Evolutionary conservation across 768 basidiomycete species (phyloP).

Genomic region (Gloeopeniophorella convolvens): DNA sequence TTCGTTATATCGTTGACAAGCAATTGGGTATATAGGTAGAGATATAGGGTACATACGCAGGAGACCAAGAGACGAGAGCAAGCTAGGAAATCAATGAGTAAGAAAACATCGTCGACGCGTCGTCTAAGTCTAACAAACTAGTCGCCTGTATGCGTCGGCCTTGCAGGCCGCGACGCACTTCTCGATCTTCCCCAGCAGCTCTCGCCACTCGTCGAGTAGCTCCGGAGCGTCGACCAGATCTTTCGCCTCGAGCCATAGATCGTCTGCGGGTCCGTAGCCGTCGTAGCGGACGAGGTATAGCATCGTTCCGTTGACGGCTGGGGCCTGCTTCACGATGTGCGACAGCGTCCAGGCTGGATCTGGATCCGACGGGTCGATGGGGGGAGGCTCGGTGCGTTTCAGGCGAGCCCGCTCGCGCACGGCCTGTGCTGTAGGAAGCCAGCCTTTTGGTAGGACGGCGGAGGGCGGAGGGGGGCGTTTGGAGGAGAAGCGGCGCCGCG

Average conservation of each 20-base stretch:
- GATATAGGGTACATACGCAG: too few relatives aligned
- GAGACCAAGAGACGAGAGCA: too few relatives aligned
- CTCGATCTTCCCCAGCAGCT: constrained; percentile 18
- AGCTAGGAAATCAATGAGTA: too few relatives aligned
- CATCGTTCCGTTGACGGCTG: background rate
- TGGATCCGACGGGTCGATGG: constrained; percentile 19
- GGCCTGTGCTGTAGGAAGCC: constrained; percentile 4
- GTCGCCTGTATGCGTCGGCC: background rate
- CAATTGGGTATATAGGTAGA: too few relatives aligned
- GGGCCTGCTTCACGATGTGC: constrained; percentile 28
- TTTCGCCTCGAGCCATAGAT: constrained; percentile 23
- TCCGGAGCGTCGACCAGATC: constrained; percentile 23
- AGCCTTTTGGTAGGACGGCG: constrained; percentile 25
- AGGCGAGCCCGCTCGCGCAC: constrained; percentile 9
- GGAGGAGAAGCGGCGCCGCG: constrained; percentile 16
- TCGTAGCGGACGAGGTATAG: constrained; percentile 27
- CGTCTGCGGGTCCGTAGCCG: constrained; percentile 27
- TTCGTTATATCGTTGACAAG: too few relatives aligned
- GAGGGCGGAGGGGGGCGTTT: constrained; percentile 23
- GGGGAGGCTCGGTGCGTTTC: constrained; percentile 13
- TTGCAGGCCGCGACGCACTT: constrained; percentile 2
- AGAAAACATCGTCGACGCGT: too few relatives aligned
- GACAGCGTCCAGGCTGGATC: constrained; percentile 26
- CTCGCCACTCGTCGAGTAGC: constrained; percentile 23
- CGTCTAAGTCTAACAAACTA: too few relatives aligned